These are phyloP conservation scores for Scedosporium boydii DNA, from an alignment of 2,329 filamentous ascomycete species.

Conservation along the genomic window DNA sequence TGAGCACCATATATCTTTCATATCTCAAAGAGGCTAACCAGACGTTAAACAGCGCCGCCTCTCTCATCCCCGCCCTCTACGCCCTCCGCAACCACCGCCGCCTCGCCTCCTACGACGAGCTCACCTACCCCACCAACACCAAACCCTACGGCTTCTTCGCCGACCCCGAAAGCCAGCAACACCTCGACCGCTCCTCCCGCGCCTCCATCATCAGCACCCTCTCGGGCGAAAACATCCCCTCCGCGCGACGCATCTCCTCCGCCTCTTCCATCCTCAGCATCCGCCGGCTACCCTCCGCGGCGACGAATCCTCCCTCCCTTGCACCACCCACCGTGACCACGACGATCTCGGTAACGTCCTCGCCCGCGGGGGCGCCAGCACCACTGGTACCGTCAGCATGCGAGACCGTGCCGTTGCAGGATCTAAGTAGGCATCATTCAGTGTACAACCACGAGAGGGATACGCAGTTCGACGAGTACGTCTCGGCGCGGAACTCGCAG, in stretches of 20 bases:
- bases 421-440: not conserved
- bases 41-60: conserved; percentile 24
- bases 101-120: conserved; percentile 38
- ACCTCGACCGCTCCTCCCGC: not conserved
- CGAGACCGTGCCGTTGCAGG: not conserved
- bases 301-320: not conserved
- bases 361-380: conserved; percentile 15
- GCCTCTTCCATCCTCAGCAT: conserved; percentile 4
- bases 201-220: conserved; percentile 1
- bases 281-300: not conserved
- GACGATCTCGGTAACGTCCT: conserved; percentile 20
- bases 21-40: no score
- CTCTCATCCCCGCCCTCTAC: conserved; percentile 35
- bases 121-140: conserved; percentile 37
- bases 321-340: conserved; percentile 9
- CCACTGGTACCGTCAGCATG: conserved; percentile 15
- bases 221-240: not conserved
- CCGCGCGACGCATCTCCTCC: conserved; percentile 2
- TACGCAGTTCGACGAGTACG: conserved; percentile 37
- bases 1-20: no score
- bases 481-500: conserved; percentile 22
- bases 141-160: conserved; percentile 35
- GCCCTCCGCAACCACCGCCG: conserved; percentile 36
- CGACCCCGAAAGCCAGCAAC: conserved; percentile 13
- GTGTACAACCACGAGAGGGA: conserved; percentile 35